A percentile compares a stretch with the other conserved stretches of the same genome.
These are phyloP conservation scores for Cryptococcus deneoformans DNA, from an alignment of 1,284 basidiomycete species.

Conservation along the genomic window DNA sequence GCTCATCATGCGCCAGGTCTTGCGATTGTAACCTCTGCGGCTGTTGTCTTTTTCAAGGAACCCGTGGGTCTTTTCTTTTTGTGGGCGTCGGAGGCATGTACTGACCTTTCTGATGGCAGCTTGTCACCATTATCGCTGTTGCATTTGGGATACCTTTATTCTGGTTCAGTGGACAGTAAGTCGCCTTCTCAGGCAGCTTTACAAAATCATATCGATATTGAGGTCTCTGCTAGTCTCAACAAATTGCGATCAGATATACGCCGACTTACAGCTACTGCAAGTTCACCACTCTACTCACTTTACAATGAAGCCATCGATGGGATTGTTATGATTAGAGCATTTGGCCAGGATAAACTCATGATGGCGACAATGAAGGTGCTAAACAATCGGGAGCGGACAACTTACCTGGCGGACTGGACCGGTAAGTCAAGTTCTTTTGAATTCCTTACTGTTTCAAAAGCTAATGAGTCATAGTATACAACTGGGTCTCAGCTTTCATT, in stretches of 20 bases:
- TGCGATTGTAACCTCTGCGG: constrained; percentile 10
- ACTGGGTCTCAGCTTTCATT: constrained; percentile 36
- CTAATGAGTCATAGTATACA: constrained; percentile 21
- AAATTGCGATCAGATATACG: constrained; percentile 43
- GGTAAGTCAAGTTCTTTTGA: constrained; percentile 16
- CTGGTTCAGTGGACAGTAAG: constrained; percentile 31
- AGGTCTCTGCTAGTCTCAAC: constrained; percentile 25
- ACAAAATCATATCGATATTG: neutral
- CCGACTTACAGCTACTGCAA: constrained; percentile 40
- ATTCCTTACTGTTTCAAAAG: neutral
- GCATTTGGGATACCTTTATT: constrained; percentile 30
- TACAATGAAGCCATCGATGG: constrained; percentile 52
- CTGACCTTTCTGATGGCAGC: constrained; percentile 5
- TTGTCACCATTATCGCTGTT: constrained; percentile 23
- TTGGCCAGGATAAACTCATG: constrained; percentile 41
- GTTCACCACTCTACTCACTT: constrained; percentile 50
- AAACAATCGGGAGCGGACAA: constrained; percentile 37
- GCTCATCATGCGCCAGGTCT: constrained; percentile 3
- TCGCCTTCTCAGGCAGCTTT: neutral
- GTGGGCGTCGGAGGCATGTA: no score
- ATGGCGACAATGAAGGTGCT: constrained; percentile 34
- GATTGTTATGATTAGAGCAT: constrained; percentile 51
- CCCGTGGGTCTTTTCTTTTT: constrained; percentile 21
- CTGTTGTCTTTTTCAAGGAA: constrained; percentile 24
- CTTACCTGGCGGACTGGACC: constrained; percentile 31